phyloP scores from a whole-genome alignment of 2,329 filamentous ascomycete species.

The Colletotrichum liriopes region DNA sequence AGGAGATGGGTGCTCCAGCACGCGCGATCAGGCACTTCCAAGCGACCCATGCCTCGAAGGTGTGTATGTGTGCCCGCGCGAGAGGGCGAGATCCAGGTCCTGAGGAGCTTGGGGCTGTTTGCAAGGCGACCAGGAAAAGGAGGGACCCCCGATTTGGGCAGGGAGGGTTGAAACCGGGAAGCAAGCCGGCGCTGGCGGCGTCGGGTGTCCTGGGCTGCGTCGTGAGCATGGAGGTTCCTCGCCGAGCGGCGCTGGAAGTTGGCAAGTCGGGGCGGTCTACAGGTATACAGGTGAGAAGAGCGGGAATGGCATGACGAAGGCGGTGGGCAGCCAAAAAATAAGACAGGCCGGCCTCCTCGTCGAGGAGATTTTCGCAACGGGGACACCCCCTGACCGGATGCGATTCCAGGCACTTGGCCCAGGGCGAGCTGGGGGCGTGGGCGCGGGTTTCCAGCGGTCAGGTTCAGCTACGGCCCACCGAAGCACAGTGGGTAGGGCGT shows the following conservation, averaged over 20 bases:
- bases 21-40: slow-evolving; percentile 14
- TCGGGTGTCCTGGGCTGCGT: slow-evolving; percentile 3
- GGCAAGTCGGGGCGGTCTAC: neutral
- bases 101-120: slow-evolving; percentile 23
- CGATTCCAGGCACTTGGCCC: neutral
- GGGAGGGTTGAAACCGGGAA: slow-evolving; percentile 1
- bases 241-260: slow-evolving; percentile 9
- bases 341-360: neutral
- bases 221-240: slow-evolving; percentile 9
- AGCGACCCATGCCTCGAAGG: neutral
- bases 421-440: neutral
- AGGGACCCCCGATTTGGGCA: slow-evolving; percentile 5
- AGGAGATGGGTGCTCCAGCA: neutral
- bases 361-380: neutral
- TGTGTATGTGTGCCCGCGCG: no score
- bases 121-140: slow-evolving; percentile 11
- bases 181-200: slow-evolving; percentile 10
- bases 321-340: slow-evolving; percentile 10
- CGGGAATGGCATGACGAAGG: slow-evolving; percentile 7
- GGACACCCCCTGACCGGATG: neutral
- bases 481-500: slow-evolving; percentile 2
- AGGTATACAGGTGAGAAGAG: neutral
- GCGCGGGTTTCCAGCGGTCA: slow-evolving; percentile 12
- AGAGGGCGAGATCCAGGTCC: neutral
- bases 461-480: slow-evolving; percentile 7